Evolutionary conservation across 495 filamentous ascomycete species (phyloP).

Genomic region (Hyaloscypha bicolor): DNA sequence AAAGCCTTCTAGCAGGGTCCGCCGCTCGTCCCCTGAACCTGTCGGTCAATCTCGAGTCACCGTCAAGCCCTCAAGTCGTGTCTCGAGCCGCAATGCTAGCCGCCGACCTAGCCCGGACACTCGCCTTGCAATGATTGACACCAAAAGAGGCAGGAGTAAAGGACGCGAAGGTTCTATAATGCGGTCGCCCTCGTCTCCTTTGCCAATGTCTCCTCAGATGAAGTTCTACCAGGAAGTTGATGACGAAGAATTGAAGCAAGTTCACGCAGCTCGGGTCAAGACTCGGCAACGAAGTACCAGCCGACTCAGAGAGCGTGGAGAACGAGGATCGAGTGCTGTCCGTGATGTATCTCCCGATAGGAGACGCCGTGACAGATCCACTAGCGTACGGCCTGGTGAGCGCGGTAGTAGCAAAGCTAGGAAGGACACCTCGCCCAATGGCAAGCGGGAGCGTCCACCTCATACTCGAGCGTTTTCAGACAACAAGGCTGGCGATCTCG

Average conservation of each 20-base stretch:
- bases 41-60: slow-evolving; percentile 29
- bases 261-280: slow-evolving; percentile 37
- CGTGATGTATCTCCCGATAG: slow-evolving; percentile 52
- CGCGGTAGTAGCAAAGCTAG: slow-evolving; percentile 37
- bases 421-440: slow-evolving; percentile 21
- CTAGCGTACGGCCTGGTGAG: slow-evolving; percentile 46
- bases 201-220: slow-evolving; percentile 62
- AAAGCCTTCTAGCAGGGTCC: slow-evolving; percentile 31
- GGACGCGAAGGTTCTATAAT: slow-evolving; percentile 56
- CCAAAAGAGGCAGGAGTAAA: slow-evolving; percentile 50
- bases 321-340: slow-evolving; percentile 47
- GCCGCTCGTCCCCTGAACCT: slow-evolving; percentile 38
- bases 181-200: slow-evolving; percentile 79
- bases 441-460: slow-evolving; percentile 29
- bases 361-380: slow-evolving; percentile 49
- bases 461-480: slow-evolving; percentile 35
- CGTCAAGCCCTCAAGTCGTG: slow-evolving; percentile 42
- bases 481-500: slow-evolving; percentile 24
- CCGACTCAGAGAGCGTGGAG: slow-evolving; percentile 51
- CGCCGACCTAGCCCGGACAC: slow-evolving; percentile 53
- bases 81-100: slow-evolving; percentile 46
- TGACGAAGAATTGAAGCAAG: slow-evolving; percentile 56
- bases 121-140: slow-evolving; percentile 28
- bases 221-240: slow-evolving; percentile 37
- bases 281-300: slow-evolving; percentile 63